phyloP scores from a whole-genome alignment of 768 basidiomycete species.

The Xanthoconium stramineum region DNA sequence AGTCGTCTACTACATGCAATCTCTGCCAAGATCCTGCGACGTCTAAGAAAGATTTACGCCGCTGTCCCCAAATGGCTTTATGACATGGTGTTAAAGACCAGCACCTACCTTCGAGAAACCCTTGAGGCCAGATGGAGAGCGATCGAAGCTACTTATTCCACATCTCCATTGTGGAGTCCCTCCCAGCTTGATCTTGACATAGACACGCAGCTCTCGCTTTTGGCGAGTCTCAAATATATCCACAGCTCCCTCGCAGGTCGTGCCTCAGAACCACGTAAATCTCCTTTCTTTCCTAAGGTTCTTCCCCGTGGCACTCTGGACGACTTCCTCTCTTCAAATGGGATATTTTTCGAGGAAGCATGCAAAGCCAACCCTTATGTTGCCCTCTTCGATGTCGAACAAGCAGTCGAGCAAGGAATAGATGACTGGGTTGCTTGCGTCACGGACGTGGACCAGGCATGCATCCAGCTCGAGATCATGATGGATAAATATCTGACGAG shows the following conservation, averaged over 20 bases:
- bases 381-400: slow-evolving; percentile 37
- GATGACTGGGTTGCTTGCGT: slow-evolving; percentile 32
- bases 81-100: not conserved
- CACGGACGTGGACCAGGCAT: not conserved
- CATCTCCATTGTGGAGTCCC: not conserved
- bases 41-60: not conserved
- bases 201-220: not conserved
- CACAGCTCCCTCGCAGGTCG: not conserved
- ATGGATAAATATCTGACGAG: slow-evolving; percentile 27
- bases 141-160: not conserved
- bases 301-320: slow-evolving; percentile 3
- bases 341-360: slow-evolving; percentile 6
- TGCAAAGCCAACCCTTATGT: slow-evolving; percentile 8
- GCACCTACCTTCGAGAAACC: not conserved
- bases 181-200: not conserved
- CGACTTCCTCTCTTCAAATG: not conserved
- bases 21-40: not conserved
- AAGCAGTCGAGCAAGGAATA: slow-evolving; percentile 27
- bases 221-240: not conserved
- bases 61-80: not conserved
- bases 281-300: slow-evolving; percentile 1
- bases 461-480: slow-evolving; percentile 15
- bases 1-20: not conserved
- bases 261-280: not conserved
- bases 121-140: not conserved